Evolutionary conservation across 768 basidiomycete species (phyloP), one percentile per base, ranked within the genome.

Genomic region (Termitomyces sp.): DNA sequence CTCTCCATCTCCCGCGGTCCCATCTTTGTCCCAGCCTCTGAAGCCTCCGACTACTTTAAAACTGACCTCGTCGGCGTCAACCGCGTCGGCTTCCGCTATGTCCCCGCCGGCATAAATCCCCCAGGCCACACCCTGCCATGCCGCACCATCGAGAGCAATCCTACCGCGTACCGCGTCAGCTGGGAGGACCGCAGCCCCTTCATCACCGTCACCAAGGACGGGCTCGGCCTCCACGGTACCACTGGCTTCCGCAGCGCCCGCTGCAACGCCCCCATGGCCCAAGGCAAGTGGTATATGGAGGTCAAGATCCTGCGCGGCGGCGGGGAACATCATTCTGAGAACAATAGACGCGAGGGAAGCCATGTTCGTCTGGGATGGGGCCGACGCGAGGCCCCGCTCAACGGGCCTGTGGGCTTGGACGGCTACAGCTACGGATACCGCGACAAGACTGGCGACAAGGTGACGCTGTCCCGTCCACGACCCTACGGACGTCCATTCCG

Each of bases 221-320:
- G 90, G 0, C 68, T 89, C 3, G 82, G 83, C 1, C 72, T 95
- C 53, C 76, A 83, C 2, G 92, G 95, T 7, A 88, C 89, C 66
- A 90, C 89, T 51, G 97, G 97, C 4, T 98, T 94, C 70, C 77
- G 96, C 25, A 92, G 90, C 63, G 94, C 89, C 3, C 82, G 97
- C 23, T 88, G 87, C 57, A 98, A 97, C 69, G 87, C 92, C 1
- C 90, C 93, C 0, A 81, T 98, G 21, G 79, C 92, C 23, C 86
- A 95, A 63, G 97, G 97, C 5, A 82, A 81, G 12, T 98, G 94
- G 94, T 98, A 95, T 69, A 84, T 95, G 79, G 97, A 99, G 75
- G 84, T 96, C 46, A 83, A 83, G 67, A 79, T 98, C 61, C 75
- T 88, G 21, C 80, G 82, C 42, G 88, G 90, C 0, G 89, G 89